These are phyloP conservation scores for Salix dunnii DNA, from an alignment of 345 rosid species.

Conservation along the genomic window DNA sequence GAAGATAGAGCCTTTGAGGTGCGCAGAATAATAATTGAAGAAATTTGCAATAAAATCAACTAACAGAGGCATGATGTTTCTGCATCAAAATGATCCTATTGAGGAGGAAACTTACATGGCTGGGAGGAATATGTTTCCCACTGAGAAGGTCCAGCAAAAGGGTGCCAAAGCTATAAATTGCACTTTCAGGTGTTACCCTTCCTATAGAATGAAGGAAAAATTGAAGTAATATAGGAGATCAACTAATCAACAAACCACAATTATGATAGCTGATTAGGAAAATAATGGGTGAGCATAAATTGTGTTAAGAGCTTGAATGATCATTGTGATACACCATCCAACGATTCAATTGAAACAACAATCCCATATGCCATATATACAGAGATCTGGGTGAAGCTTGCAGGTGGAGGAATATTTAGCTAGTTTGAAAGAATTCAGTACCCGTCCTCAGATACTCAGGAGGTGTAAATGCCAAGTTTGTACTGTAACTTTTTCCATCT, in stretches of 20 bases:
- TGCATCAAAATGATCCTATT: background rate
- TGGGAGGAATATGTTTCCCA: slow-evolving; percentile 95
- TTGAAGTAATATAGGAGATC: background rate
- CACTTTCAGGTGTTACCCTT: slow-evolving; percentile 84
- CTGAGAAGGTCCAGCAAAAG: slow-evolving; percentile 89
- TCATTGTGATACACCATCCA: background rate
- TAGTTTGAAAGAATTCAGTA: slow-evolving; percentile 13
- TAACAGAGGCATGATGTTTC: background rate
- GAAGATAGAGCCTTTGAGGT: background rate
- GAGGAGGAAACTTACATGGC: slow-evolving; percentile 58
- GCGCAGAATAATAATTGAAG: background rate
- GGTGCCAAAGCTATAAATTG: slow-evolving; percentile 85
- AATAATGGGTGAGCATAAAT: background rate
- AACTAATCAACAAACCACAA: background rate
- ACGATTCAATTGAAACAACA: background rate
- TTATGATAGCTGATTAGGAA: background rate
- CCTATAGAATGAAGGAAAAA: slow-evolving; percentile 42
- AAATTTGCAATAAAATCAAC: background rate
- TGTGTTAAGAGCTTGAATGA: background rate
- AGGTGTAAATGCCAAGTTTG: slow-evolving; percentile 89
- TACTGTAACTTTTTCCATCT: slow-evolving; percentile 86
- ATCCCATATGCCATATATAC: background rate
- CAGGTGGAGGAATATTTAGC: background rate
- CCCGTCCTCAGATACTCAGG: slow-evolving; percentile 91
- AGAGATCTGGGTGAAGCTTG: background rate